These are phyloP conservation scores for Phaffia tasmanica DNA, from an alignment of 768 basidiomycete genomes.

Conservation along the genomic window DNA sequence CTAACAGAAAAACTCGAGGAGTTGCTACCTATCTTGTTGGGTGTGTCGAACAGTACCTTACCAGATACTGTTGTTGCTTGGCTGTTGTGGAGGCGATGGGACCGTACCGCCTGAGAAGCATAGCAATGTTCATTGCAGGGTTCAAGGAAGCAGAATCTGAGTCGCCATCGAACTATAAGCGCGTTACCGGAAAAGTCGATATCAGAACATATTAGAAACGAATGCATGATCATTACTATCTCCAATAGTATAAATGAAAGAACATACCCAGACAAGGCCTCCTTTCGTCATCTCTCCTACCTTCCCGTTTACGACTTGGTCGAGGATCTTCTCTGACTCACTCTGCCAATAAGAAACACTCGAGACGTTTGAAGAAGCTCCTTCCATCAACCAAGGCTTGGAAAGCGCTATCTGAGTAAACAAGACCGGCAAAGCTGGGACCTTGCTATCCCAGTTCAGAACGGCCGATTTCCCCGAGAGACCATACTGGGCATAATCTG, in stretches of 20 bases:
- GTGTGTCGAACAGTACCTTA: too few relatives aligned
- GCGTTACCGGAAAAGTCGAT: conserved; percentile 46
- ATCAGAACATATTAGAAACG: conserved; percentile 39
- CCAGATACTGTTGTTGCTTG: conserved; percentile 51
- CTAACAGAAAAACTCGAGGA: too few relatives aligned
- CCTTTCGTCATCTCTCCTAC: conserved; percentile 54
- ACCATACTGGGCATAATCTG: conserved; percentile 50
- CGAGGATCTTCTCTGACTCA: conserved; percentile 65
- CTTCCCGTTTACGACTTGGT: conserved; percentile 52
- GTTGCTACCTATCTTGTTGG: too few relatives aligned
- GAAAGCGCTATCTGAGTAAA: conserved; percentile 61
- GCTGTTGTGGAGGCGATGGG: conserved; percentile 54
- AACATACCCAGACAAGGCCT: conserved; percentile 32
- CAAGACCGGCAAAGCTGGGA: conserved; percentile 59
- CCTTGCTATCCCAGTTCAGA: conserved; percentile 80
- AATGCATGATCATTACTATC: conserved; percentile 5
- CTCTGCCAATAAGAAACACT: conserved; percentile 52
- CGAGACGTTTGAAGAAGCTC: conserved; percentile 37
- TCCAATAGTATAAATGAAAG: background rate
- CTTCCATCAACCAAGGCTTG: conserved; percentile 41
- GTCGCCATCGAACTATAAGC: conserved; percentile 71
- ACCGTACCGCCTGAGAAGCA: conserved; percentile 67
- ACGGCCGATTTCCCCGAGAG: conserved; percentile 49
- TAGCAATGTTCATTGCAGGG: conserved; percentile 75
- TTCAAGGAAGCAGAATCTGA: conserved; percentile 65